Percentiles rank a stretch among this genome's conserved stretches.
Evolutionary conservation across 208 protist species (phyloP).

Genomic region (Kentomonas sorsogonicus): DNA sequence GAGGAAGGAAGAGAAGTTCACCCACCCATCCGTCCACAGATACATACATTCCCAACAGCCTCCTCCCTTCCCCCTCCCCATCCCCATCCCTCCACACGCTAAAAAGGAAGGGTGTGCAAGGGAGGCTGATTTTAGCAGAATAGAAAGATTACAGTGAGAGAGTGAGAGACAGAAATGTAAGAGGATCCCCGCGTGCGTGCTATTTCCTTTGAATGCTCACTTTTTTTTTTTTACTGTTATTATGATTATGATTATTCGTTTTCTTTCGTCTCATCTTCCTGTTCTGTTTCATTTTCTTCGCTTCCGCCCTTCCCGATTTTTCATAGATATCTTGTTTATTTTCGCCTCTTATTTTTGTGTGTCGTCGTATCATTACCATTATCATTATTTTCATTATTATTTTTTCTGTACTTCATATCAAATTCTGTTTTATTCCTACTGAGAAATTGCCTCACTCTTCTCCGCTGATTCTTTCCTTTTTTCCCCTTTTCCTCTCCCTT

Average conservation of each 20-base stretch:
- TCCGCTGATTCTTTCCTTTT: slow-evolving; percentile 2
- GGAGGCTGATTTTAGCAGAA: too few relatives aligned
- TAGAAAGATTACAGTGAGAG: too few relatives aligned
- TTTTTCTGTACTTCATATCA: slow-evolving; percentile 1
- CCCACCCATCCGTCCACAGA: too few relatives aligned
- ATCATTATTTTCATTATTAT: neutral
- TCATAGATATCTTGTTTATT: neutral
- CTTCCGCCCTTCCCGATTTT: neutral
- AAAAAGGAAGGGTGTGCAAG: too few relatives aligned
- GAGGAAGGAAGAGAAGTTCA: too few relatives aligned
- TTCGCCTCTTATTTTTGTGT: neutral
- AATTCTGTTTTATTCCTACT: neutral
- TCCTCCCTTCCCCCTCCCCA: too few relatives aligned
- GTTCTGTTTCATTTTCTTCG: slow-evolving; percentile 8
- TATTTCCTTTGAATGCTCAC: neutral
- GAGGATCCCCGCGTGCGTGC: too few relatives aligned
- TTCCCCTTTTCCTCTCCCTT: slow-evolving; percentile 3
- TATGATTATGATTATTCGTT: neutral
- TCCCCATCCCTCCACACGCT: too few relatives aligned
- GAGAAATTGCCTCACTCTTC: neutral
- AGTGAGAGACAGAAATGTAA: too few relatives aligned
- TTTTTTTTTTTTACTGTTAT: slow-evolving; percentile 4
- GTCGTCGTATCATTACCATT: neutral
- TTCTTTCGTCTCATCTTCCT: neutral
- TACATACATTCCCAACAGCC: too few relatives aligned